Percentiles rank a stretch among this genome's conserved stretches.
Evolutionary conservation across 2,329 filamentous ascomycete species (phyloP).

Genomic region (Corynespora cassiicola): DNA sequence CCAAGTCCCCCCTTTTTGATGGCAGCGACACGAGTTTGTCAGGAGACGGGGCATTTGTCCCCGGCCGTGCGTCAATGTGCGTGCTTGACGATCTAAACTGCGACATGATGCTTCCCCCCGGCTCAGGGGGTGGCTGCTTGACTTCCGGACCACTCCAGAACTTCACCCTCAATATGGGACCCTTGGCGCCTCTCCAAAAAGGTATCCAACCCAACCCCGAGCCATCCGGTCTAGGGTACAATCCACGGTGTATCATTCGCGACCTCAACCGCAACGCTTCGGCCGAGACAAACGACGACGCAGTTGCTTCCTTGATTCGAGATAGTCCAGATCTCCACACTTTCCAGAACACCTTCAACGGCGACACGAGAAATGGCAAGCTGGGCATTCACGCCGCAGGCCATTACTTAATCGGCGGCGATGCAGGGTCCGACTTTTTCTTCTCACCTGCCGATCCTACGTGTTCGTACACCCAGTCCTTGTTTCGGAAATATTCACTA

Average conservation of each 20-base stretch:
- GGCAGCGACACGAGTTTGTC: conserved; percentile 57
- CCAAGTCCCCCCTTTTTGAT: conserved; percentile 61
- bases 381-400: conserved; percentile 45
- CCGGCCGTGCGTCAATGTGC: conserved; percentile 34
- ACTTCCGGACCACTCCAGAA: conserved; percentile 51
- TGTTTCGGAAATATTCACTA: too few relatives aligned
- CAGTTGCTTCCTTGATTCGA: conserved; percentile 8
- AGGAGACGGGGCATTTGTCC: conserved; percentile 52
- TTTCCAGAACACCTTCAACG: conserved; percentile 31
- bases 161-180: conserved; percentile 54
- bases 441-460: conserved; percentile 54
- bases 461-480: too few relatives aligned
- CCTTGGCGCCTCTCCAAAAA: conserved; percentile 49
- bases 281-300: conserved; percentile 9
- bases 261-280: conserved; percentile 24
- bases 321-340: conserved; percentile 14
- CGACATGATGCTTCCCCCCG: conserved; percentile 51
- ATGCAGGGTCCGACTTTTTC: conserved; percentile 53
- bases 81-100: conserved; percentile 28
- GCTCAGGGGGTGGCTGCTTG: conserved; percentile 64
- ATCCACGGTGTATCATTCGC: conserved; percentile 33
- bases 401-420: conserved; percentile 50
- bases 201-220: conserved; percentile 35
- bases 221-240: conserved; percentile 23
- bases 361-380: conserved; percentile 19